Conservation (phyloP, 164 flowering plant species). For the Buxus sempervirens region DNA sequence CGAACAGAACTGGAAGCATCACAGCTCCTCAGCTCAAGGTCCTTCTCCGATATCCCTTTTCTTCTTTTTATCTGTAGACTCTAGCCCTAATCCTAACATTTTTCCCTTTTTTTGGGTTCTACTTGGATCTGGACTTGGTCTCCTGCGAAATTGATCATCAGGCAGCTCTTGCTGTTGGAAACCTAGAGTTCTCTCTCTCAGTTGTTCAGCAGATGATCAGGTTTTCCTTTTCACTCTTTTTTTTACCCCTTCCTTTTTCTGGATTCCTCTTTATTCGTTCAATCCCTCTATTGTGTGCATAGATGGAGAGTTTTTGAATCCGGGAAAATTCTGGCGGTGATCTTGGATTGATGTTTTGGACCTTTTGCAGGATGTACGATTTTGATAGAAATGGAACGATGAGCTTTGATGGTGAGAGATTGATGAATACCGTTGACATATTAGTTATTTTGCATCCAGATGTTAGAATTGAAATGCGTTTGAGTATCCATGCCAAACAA, state of each 20-base stretch:
- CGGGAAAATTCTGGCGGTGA: neutral
- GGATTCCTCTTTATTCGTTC: neutral
- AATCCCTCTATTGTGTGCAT: too few relatives aligned
- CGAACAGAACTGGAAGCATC: conserved; percentile 54
- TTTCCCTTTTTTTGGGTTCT: neutral
- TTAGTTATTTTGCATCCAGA: too few relatives aligned
- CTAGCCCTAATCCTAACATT: conserved; percentile 2
- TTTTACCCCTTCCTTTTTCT: neutral
- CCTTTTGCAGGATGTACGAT: conserved; percentile 66
- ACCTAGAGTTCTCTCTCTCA: conserved; percentile 57
- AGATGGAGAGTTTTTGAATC: neutral
- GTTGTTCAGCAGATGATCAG: conserved; percentile 93
- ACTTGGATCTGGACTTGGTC: neutral
- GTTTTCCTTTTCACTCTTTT: conserved; percentile 14
- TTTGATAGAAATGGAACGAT: conserved; percentile 78
- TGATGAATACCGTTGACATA: neutral
- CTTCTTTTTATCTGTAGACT: neutral
- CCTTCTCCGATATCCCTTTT: neutral
- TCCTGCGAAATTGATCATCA: conserved; percentile 21
- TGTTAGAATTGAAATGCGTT: too few relatives aligned
- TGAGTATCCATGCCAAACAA: too few relatives aligned
- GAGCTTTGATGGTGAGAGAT: conserved; percentile 60
- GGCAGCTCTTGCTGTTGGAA: conserved; percentile 64
- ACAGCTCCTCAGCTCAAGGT: conserved; percentile 75
- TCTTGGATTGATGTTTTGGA: conserved; percentile 3